phyloP scores from a whole-genome alignment of 2,329 filamentous ascomycete species.

The Penicillium aurantiogriseum region DNA sequence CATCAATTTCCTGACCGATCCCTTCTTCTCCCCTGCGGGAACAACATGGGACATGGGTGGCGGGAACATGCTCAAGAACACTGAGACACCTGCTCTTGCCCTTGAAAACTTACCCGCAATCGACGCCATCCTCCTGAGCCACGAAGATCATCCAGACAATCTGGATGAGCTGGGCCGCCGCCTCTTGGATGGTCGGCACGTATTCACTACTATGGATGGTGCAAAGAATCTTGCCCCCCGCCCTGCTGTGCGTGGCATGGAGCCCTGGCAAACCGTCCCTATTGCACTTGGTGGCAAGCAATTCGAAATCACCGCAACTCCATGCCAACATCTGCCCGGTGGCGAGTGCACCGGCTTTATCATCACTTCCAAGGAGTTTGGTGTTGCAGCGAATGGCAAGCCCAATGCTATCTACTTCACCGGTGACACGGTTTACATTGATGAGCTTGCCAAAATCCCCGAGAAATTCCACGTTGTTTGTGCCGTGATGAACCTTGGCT shows the following conservation, averaged over 20 bases:
- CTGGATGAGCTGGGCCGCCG: conserved; percentile 48
- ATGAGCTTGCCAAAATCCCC: conserved; percentile 39
- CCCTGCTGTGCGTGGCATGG: conserved; percentile 43
- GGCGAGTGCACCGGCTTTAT: conserved; percentile 50
- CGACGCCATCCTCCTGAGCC: conserved; percentile 51
- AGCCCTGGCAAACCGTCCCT: conserved; percentile 37
- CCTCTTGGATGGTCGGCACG: conserved; percentile 47
- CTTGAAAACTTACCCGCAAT: conserved; percentile 46
- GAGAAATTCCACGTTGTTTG: conserved; percentile 39
- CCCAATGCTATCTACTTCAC: conserved; percentile 52
- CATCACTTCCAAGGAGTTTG: conserved; percentile 26
- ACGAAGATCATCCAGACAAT: conserved; percentile 54
- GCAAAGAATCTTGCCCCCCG: conserved; percentile 46
- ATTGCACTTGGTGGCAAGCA: conserved; percentile 21
- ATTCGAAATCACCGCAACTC: conserved; percentile 46
- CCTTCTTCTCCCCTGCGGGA: conserved; percentile 46
- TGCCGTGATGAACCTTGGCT: conserved; percentile 46
- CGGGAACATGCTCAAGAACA: conserved; percentile 28
- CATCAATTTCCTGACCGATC: conserved; percentile 48
- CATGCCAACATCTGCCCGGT: conserved; percentile 46
- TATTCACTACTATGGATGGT: conserved; percentile 50
- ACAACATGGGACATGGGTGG: conserved; percentile 33
- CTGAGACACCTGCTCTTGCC: conserved; percentile 36
- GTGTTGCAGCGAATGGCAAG: conserved; percentile 24
- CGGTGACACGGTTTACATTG: conserved; percentile 51